Evolutionary conservation across 768 basidiomycete species (phyloP).

Genomic region (Dentipellis sp.): DNA sequence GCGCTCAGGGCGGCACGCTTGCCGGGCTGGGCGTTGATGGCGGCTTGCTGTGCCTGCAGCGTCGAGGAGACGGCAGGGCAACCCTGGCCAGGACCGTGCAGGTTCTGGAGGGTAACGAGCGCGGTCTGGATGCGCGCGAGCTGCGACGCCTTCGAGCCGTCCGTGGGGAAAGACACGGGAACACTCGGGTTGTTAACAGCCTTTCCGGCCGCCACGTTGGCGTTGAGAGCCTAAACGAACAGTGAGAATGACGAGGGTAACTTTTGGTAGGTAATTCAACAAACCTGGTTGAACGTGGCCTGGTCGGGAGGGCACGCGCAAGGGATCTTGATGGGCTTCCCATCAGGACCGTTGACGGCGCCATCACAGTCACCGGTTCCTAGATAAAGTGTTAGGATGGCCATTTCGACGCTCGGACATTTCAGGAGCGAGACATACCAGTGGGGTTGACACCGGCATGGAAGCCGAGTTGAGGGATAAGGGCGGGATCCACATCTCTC

Average conservation of each 20-base stretch:
- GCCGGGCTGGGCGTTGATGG: not conserved
- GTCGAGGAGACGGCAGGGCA: slow-evolving; percentile 62
- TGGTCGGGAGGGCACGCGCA: slow-evolving; percentile 32
- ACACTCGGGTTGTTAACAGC: slow-evolving; percentile 60
- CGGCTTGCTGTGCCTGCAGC: not conserved
- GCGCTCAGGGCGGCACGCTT: too few species aligned
- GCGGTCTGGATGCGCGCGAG: slow-evolving; percentile 50
- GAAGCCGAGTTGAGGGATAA: slow-evolving; percentile 46
- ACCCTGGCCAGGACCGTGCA: slow-evolving; percentile 56
- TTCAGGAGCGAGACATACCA: slow-evolving; percentile 25
- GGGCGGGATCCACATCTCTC: slow-evolving; percentile 4
- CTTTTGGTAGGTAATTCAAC: not conserved
- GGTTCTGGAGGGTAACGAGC: slow-evolving; percentile 64
- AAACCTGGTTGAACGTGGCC: slow-evolving; percentile 22
- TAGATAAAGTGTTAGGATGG: not conserved
- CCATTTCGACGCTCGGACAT: not conserved
- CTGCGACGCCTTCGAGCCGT: slow-evolving; percentile 41
- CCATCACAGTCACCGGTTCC: slow-evolving; percentile 15
- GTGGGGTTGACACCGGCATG: slow-evolving; percentile 49
- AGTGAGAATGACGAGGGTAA: not conserved
- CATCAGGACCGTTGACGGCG: slow-evolving; percentile 21
- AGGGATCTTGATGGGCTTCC: slow-evolving; percentile 29
- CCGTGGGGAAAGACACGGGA: slow-evolving; percentile 52
- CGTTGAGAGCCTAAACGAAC: slow-evolving; percentile 1
- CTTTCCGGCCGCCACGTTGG: slow-evolving; percentile 10